These are phyloP conservation scores for Phylloporus sp. DNA, from an alignment of 768 basidiomycete genomes.

Conservation along the genomic window DNA sequence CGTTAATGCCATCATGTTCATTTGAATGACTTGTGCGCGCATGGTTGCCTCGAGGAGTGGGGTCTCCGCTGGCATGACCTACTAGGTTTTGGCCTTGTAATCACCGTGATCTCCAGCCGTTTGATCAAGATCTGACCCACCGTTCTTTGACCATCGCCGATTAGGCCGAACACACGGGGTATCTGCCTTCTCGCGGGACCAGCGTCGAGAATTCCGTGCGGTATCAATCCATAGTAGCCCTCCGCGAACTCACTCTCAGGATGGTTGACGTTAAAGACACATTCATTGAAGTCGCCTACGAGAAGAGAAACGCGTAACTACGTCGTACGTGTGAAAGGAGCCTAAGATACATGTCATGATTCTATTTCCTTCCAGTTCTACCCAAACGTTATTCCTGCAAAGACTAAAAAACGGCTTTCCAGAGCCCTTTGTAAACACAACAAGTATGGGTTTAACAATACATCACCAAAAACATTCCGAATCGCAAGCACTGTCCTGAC, in stretches of 20 bases:
- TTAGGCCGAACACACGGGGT: no score
- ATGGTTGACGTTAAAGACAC: background rate
- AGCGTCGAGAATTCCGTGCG: no score
- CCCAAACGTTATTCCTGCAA: constrained; percentile 1
- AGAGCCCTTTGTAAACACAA: constrained; percentile 14
- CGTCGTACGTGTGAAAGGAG: constrained; percentile 6
- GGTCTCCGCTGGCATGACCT: background rate
- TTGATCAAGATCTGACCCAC: constrained; percentile 11
- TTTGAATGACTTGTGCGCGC: background rate
- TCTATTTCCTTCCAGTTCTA: constrained; percentile 14
- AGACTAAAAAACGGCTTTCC: constrained; percentile 20
- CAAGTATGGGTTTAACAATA: constrained; percentile 19
- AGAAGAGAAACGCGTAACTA: background rate
- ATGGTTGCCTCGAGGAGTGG: background rate
- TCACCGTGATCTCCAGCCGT: constrained; percentile 23
- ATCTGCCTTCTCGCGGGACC: no score
- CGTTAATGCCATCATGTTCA: background rate
- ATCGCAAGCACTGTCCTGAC: constrained; percentile 18
- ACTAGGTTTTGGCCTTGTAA: constrained; percentile 14
- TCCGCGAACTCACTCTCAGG: no score
- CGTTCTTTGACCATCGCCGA: no score
- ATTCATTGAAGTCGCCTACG: background rate
- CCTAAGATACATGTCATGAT: constrained; percentile 21
- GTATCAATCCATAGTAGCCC: no score
- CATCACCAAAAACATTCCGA: constrained; percentile 15